phyloP scores from a whole-genome alignment of 192 early-diverging fungal genomes.

The Rhizophagus clarus region DNA sequence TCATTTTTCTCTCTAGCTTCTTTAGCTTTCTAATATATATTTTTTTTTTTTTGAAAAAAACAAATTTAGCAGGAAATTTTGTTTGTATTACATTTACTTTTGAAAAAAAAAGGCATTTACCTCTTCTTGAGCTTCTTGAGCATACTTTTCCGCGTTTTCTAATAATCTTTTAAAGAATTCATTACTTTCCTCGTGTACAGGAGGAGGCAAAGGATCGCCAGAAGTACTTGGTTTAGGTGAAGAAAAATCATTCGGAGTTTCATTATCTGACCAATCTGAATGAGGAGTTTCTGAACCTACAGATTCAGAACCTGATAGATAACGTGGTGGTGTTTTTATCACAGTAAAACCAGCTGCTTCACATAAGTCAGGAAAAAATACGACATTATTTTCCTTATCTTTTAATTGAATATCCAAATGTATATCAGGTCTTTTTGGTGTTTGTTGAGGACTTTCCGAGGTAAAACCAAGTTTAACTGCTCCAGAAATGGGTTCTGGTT shows the following conservation, averaged over 20 bases:
- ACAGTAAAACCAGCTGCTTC: neutral
- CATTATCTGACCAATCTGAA: slow-evolving; percentile 6
- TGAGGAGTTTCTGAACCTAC: slow-evolving; percentile 8
- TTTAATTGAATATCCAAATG: neutral
- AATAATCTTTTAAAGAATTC: slow-evolving; percentile 7
- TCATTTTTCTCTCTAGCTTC: neutral
- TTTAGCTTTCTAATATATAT: neutral
- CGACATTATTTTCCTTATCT: slow-evolving; percentile 1
- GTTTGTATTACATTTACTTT: too few species aligned
- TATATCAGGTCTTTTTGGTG: slow-evolving; percentile 7
- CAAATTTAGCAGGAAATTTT: too few species aligned
- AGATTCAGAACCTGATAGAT: slow-evolving; percentile 1
- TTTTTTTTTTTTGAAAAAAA: neutral
- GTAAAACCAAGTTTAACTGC: neutral
- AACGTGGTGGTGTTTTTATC: slow-evolving; percentile 13
- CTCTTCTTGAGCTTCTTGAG: neutral
- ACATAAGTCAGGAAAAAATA: slow-evolving; percentile 1
- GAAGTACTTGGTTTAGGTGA: neutral
- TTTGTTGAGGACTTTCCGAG: neutral
- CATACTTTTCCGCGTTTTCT: slow-evolving; percentile 16
- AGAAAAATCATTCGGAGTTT: neutral
- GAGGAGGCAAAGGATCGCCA: neutral
- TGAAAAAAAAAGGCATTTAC: neutral
- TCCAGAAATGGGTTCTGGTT: too few species aligned
- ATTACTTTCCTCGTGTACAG: neutral